Evolutionary conservation across 192 early-diverging fungal species (phyloP).

Genomic region (Geranomyces variabilis): DNA sequence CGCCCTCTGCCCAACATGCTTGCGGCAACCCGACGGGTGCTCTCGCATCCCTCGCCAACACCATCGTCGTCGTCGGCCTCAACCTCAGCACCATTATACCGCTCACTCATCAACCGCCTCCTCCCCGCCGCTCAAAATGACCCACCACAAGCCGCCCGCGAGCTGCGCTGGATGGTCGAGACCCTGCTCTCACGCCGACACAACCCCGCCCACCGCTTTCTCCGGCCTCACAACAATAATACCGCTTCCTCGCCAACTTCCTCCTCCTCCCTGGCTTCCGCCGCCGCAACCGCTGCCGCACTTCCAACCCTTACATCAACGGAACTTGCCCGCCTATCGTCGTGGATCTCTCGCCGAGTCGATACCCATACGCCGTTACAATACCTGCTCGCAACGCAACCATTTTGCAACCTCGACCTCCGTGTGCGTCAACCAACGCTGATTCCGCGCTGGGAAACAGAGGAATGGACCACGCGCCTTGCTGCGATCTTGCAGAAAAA

Average conservation of each 20-base stretch:
- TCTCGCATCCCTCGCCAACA: no score
- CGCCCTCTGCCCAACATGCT: no score
- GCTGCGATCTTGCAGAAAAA: constrained; percentile 48
- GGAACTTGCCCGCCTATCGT: constrained; percentile 11
- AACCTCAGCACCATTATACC: neutral
- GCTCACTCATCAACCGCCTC: neutral
- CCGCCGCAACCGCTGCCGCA: neutral
- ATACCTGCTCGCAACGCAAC: constrained; percentile 88
- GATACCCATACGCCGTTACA: constrained; percentile 78
- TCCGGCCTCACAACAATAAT: constrained; percentile 1
- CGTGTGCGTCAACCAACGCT: constrained; percentile 72
- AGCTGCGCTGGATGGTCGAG: constrained; percentile 38
- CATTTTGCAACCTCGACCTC: constrained; percentile 80
- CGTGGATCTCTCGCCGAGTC: constrained; percentile 33
- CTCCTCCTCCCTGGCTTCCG: neutral
- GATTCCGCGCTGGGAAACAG: constrained; percentile 93
- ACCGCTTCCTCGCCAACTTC: no score
- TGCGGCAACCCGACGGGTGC: no score
- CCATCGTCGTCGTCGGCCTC: no score
- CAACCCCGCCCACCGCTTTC: constrained; percentile 16
- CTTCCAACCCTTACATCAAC: neutral
- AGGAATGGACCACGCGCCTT: constrained; percentile 82
- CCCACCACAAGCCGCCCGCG: constrained; percentile 6
- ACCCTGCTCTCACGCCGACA: constrained; percentile 1
- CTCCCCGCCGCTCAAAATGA: constrained; percentile 20